Evolutionary conservation across 306 rosid genomes (phyloP), one percentile per base, ranked within the genome.

Genomic region (Rosa rugosa): DNA sequence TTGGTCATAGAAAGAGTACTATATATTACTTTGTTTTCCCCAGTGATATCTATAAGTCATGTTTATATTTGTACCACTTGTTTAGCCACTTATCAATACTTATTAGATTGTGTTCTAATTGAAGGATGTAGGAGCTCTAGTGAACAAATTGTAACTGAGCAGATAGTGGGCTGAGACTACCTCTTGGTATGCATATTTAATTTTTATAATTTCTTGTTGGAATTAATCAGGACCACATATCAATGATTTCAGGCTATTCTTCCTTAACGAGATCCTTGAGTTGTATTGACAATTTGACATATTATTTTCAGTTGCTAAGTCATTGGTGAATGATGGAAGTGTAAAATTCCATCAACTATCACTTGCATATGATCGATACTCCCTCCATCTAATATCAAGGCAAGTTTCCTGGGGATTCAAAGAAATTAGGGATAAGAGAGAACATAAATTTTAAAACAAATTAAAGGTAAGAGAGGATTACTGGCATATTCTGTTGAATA

Each of bases 281-380:
- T 38, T 70, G 81, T 54, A 63, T 27, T 27, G 31, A 27, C 31
- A 27, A 27, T 27, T 80, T 81, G 44, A 62, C 80, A 51, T 69
- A 53, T 75, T 82, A 41, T 77, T 83, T 84, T 83, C 75, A 94
- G 98, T 94, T 89, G 98, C 98, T 69, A 94, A 94, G 91, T 97
- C 98, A 42, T 75, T 94, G 79, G 97, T 94, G 71, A 91, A 94
- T 54, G 98, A 91, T 84, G 98, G 98, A 83, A 94, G 98, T 77
- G 90, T 89, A 70, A 91, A 91, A 80, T 94, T 97, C 20, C 98
- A 94, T 79, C 89, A 87, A 87, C 83, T 94, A 80, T 94, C 98
- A 77, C 92, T 94, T 75, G 96, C 96, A 56, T 94, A 82, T 80
- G 98, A 92, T 81, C 83, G 79, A 6, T 86, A 81, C 76, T 91